Evolutionary conservation across 768 basidiomycete genomes (phyloP), one percentile per base, ranked within the genome.

Genomic region (Amanita inopinata): DNA sequence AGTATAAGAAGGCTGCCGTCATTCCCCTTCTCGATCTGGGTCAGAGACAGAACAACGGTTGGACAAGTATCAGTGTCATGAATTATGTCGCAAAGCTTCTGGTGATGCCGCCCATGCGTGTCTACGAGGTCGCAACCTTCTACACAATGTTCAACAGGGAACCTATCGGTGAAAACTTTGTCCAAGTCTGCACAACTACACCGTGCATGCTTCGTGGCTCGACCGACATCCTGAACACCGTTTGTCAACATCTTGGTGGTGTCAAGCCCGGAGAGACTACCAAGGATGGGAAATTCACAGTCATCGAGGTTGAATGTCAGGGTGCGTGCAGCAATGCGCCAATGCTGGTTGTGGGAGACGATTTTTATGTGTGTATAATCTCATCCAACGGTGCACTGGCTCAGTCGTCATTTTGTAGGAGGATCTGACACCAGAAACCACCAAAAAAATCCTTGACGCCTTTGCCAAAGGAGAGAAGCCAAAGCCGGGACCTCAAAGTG

Each of bases 101-200:
- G 22, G 90, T 85, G 55, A 84, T 99, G 77, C 89, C 86, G 7
- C 88, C 89, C 40, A 98, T 99, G 96, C 85, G 96, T 7, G 96
- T 97, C 1, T 99, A 99, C 60, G 96, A 99, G 64, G 96, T 99
- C 38, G 94, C 94, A 12, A 93, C 91, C 10, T 99, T 99, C 68
- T 99, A 99, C 64, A 99, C 96, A 53, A 98, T 99, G 94, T 98
- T 97, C 74, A 99, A 97, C 70, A 92, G 91, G 41, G 92, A 96
- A 63, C 94, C 93, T 4, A 89, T 97, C 42, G 93, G 90, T 19
- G 66, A 85, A 53, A 73, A 97, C 60, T 97, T 98, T 56, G 82
- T 99, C 24, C 94, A 98, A 65, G 87, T 98, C 45, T 99, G 96
- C 72, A 98, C 96, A 22, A 98, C 96, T 25, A 98, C 96, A 5